Evolutionary conservation across 1,284 basidiomycete species (phyloP).

Genomic region (Pisolithus thermaeus): DNA sequence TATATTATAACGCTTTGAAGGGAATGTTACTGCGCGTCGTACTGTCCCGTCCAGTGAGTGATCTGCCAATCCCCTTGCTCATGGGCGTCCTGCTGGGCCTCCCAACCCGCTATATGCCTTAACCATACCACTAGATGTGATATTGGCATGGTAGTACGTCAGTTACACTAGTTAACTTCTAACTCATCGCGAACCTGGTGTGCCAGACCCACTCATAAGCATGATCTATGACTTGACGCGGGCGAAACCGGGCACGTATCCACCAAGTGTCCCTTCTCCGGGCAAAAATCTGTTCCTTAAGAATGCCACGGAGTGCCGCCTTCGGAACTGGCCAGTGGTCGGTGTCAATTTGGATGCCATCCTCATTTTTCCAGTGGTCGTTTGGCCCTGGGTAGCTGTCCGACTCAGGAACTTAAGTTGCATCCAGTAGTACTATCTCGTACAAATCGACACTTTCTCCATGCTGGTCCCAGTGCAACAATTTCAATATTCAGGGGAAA

Average conservation of each 20-base stretch:
- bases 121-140: no score
- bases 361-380: conserved; percentile 77
- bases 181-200: no score
- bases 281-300: conserved; percentile 45
- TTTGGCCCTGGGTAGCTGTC: conserved; percentile 63
- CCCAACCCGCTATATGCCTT: no score
- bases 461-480: conserved; percentile 58
- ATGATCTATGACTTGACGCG: conserved; percentile 20
- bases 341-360: conserved; percentile 68
- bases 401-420: conserved; percentile 64
- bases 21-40: no score
- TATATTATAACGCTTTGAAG: no score
- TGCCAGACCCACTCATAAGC: conserved; percentile 7
- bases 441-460: conserved; percentile 77
- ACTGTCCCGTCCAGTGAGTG: no score
- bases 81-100: no score
- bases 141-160: no score
- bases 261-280: conserved; percentile 27
- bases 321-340: conserved; percentile 67
- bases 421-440: conserved; percentile 44
- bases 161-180: no score
- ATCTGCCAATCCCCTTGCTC: no score
- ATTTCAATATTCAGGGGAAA: conserved; percentile 3
- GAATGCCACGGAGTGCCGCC: conserved; percentile 59
- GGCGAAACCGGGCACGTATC: conserved; percentile 28